A percentile compares a stretch with the other conserved stretches of the same genome.
Evolutionary conservation across 202 grass and related monocot species (phyloP).

Genomic region (Carex arenaria): DNA sequence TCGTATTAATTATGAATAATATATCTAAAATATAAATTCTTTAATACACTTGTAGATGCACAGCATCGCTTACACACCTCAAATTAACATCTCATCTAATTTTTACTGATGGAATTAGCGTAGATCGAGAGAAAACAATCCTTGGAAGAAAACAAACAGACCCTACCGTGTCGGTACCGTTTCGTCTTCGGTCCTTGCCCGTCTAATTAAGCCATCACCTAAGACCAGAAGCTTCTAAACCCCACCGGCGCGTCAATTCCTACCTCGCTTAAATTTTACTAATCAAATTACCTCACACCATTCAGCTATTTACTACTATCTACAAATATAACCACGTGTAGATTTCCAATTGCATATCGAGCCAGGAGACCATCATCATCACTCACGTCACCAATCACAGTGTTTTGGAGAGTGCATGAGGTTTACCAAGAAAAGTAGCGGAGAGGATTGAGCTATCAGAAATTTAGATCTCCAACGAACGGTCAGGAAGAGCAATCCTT

Average conservation of each 20-base stretch:
- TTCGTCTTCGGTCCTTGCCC: background rate
- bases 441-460: background rate
- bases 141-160: background rate
- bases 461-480: background rate
- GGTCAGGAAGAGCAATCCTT: background rate
- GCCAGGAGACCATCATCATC: background rate
- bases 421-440: background rate
- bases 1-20: no score
- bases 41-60: no score
- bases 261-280: background rate
- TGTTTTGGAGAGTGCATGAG: background rate
- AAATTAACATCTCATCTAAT: no score
- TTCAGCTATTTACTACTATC: background rate
- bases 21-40: no score
- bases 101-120: no score
- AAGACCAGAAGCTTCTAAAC: constrained; percentile 9
- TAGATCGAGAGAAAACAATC: background rate
- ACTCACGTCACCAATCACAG: background rate
- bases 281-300: background rate
- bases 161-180: background rate
- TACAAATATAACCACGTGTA: background rate
- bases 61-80: no score
- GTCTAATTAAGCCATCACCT: background rate
- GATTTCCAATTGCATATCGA: background rate
- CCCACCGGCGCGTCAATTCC: background rate